Evolutionary conservation across 2,329 filamentous ascomycete species (phyloP).

Genomic region (Diaporthe vexans): DNA sequence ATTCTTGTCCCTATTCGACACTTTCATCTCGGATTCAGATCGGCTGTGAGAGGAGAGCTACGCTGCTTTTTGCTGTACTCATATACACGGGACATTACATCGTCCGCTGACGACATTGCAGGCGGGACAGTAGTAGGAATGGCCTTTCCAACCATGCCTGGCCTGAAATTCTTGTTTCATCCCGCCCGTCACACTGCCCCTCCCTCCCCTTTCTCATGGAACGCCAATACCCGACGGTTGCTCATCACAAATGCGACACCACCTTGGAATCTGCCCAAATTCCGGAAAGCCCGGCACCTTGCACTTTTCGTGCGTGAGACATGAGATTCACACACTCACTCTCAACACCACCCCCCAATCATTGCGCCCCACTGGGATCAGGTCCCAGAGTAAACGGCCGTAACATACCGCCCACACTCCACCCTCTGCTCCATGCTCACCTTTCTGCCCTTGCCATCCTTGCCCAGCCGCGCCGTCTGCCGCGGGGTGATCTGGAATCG

Average conservation of each 20-base stretch:
- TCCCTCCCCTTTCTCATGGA: slow-evolving; percentile 10
- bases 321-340: not conserved
- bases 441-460: slow-evolving; percentile 72
- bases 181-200: not conserved
- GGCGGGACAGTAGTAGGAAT: not conserved
- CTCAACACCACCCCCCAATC: not conserved
- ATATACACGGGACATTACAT: slow-evolving; percentile 32
- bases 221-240: slow-evolving; percentile 24
- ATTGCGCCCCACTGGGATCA: slow-evolving; percentile 40
- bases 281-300: not conserved
- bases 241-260: slow-evolving; percentile 10
- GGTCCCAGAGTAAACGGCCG: slow-evolving; percentile 82
- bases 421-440: slow-evolving; percentile 87
- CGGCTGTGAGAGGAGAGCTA: slow-evolving; percentile 33
- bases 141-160: slow-evolving; percentile 10
- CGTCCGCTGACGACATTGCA: not conserved
- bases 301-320: not conserved
- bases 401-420: slow-evolving; percentile 86
- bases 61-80: slow-evolving; percentile 18
- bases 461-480: slow-evolving; percentile 76
- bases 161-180: slow-evolving; percentile 27
- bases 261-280: not conserved
- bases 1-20: slow-evolving; percentile 7
- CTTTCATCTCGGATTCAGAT: slow-evolving; percentile 31
- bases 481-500: slow-evolving; percentile 85